Percentiles rank a stretch among this genome's conserved stretches.
Conservation (phyloP, 176 grass and related monocot genomes). For the Carex cristatella region DNA sequence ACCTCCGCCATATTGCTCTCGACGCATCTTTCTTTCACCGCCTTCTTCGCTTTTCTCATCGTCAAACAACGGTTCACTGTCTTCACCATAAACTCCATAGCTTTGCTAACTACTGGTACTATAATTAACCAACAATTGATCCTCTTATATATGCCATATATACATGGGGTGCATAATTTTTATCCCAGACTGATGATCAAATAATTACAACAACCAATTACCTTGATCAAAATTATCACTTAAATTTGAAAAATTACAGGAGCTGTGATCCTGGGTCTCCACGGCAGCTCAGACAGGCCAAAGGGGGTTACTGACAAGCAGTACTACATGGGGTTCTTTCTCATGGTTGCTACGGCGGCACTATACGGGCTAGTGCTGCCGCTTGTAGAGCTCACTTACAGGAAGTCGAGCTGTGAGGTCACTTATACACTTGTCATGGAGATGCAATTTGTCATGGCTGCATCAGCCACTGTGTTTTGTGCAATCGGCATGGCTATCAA, state of each 20-base stretch:
- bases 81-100: conserved; percentile 34
- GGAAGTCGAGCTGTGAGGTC: conserved; percentile 12
- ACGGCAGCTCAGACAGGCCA: background rate
- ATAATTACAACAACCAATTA: background rate
- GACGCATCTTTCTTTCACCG: conserved; percentile 45
- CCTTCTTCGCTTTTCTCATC: conserved; percentile 26
- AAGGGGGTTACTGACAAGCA: conserved; percentile 9
- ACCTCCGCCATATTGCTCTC: conserved; percentile 43
- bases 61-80: conserved; percentile 27
- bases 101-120: conserved; percentile 30
- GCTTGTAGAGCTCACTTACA: conserved; percentile 36
- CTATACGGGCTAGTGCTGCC: conserved; percentile 39
- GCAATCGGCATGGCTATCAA: conserved; percentile 21
- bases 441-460: conserved; percentile 44
- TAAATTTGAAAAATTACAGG: background rate
- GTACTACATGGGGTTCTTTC: conserved; percentile 30
- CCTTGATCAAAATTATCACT: background rate
- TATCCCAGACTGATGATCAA: background rate
- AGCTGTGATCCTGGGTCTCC: conserved; percentile 15
- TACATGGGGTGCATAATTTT: background rate
- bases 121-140: background rate
- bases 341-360: conserved; percentile 29
- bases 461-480: conserved; percentile 29
- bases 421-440: conserved; percentile 39
- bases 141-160: background rate